Percentiles rank a stretch among this genome's conserved stretches.
These are phyloP conservation scores for Globisporangium megalacanthum DNA, from an alignment of 352 stramenopile species.

Conservation along the genomic window DNA sequence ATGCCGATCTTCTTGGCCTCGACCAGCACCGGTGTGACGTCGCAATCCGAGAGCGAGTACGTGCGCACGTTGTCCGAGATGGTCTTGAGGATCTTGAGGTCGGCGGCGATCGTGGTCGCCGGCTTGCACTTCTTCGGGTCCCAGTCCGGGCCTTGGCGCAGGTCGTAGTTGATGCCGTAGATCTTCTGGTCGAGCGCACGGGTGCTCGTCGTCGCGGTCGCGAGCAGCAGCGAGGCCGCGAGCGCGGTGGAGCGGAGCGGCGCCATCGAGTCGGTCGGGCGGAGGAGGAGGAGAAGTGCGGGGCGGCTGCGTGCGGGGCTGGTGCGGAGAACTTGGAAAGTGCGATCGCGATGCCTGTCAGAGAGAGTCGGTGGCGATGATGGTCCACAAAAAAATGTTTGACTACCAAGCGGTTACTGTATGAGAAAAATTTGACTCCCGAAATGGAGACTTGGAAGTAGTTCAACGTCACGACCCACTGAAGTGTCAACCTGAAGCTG, in stretches of 20 bases:
- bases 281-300: no score
- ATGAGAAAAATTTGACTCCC: no score
- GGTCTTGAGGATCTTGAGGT: conserved; percentile 61
- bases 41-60: conserved; percentile 75
- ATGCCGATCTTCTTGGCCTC: conserved; percentile 59
- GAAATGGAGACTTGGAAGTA: no score
- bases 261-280: no score
- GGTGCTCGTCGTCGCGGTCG: conserved; percentile 11
- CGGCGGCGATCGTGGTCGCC: conserved; percentile 46
- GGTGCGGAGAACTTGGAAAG: no score
- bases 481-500: no score
- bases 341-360: no score
- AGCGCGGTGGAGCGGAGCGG: conserved; percentile 19
- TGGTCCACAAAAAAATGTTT: no score
- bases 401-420: no score
- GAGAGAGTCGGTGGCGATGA: no score
- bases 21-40: conserved; percentile 62
- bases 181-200: conserved; percentile 64
- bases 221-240: conserved; percentile 25
- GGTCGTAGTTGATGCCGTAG: conserved; percentile 82
- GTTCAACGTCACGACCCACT: no score
- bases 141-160: conserved; percentile 76
- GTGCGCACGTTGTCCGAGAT: conserved; percentile 76
- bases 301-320: no score
- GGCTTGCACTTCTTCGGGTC: conserved; percentile 74